Evolutionary conservation across 2,329 filamentous ascomycete genomes (phyloP).

Genomic region (Fusarium sp.): DNA sequence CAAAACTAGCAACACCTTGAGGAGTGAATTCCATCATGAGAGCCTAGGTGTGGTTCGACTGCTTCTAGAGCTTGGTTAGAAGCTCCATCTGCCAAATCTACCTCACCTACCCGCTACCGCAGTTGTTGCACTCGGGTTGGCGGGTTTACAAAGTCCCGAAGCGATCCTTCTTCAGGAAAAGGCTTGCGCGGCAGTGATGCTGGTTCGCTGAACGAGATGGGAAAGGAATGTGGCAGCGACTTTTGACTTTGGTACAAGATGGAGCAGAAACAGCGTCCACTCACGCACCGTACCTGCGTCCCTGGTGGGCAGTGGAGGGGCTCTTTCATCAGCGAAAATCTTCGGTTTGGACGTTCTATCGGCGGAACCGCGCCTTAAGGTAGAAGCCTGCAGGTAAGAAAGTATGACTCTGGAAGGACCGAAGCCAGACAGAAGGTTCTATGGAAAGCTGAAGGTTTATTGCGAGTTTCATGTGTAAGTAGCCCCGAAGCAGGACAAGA

Average conservation of each 20-base stretch:
- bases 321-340: conserved; percentile 1
- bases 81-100: conserved; percentile 13
- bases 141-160: background rate
- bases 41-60: background rate
- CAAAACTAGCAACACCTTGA: background rate
- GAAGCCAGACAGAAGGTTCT: conserved; percentile 22
- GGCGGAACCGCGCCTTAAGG: conserved; percentile 14
- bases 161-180: conserved; percentile 11
- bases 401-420: conserved; percentile 18
- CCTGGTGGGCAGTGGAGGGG: background rate
- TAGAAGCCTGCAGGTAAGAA: conserved; percentile 11
- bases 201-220: background rate
- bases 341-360: conserved; percentile 32
- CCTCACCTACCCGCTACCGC: background rate
- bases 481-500: background rate
- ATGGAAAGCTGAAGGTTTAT: conserved; percentile 15
- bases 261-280: background rate
- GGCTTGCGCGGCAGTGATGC: background rate
- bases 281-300: background rate
- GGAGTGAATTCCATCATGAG: conserved; percentile 16
- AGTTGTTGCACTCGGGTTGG: background rate
- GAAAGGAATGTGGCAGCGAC: conserved; percentile 29
- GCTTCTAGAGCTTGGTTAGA: conserved; percentile 22
- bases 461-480: conserved; percentile 1
- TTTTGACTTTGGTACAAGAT: conserved; percentile 21